Evolutionary conservation across 441 rosid genomes (phyloP).

Genomic region (Manihot esculenta): DNA sequence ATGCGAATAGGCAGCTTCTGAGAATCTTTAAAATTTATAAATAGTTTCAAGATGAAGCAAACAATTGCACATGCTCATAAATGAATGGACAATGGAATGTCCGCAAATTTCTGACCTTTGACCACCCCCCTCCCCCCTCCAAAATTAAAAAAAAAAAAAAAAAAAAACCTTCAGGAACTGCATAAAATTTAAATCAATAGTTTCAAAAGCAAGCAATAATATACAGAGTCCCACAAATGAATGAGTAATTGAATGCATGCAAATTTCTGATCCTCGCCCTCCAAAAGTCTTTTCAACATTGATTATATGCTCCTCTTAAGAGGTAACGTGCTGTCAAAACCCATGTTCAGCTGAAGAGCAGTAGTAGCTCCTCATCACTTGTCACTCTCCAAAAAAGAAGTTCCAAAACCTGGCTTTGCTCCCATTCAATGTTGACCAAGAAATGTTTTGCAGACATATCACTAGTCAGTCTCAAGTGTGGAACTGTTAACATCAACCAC

Average conservation of each 20-base stretch:
- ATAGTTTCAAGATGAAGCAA: too few relatives aligned
- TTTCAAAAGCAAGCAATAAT: background rate
- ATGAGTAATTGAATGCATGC: background rate
- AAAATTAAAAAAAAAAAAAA: too few relatives aligned
- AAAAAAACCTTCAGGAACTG: background rate
- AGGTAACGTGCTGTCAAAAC: background rate
- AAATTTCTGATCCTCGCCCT: background rate
- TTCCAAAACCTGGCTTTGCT: background rate
- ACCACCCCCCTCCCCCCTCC: too few relatives aligned
- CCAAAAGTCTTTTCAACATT: background rate
- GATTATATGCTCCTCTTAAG: background rate
- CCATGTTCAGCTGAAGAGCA: background rate
- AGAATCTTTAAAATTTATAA: too few relatives aligned
- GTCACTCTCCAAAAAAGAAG: background rate
- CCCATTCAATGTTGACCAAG: background rate
- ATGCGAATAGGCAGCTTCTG: too few relatives aligned
- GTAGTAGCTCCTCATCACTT: background rate
- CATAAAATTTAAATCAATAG: background rate
- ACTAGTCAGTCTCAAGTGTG: background rate
- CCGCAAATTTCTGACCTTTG: too few relatives aligned
- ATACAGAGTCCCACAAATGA: background rate
- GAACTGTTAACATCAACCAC: background rate
- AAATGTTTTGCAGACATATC: background rate
- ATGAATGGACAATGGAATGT: too few relatives aligned
- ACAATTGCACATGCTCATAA: too few relatives aligned